Evolutionary conservation across 768 basidiomycete genomes (phyloP).

Genomic region (Termitomyces heimii): DNA sequence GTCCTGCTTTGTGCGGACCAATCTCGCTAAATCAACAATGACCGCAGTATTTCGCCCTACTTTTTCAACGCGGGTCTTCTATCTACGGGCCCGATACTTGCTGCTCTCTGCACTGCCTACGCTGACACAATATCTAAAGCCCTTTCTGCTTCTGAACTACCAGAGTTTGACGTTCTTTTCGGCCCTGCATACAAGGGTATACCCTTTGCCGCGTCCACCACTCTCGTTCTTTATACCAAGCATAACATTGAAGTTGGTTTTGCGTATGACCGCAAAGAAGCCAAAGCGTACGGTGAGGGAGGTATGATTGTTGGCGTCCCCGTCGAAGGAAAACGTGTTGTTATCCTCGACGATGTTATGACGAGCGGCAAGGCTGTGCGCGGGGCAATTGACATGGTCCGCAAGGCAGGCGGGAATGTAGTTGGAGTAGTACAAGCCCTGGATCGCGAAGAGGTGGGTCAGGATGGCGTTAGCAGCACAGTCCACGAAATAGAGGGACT

Average conservation of each 20-base stretch:
- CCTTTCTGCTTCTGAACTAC: slow-evolving; percentile 26
- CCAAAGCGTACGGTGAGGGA: slow-evolving; percentile 94
- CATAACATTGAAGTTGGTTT: slow-evolving; percentile 66
- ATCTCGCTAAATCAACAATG: background rate
- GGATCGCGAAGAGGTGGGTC: slow-evolving; percentile 82
- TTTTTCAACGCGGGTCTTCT: slow-evolving; percentile 95
- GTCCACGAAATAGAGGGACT: slow-evolving; percentile 78
- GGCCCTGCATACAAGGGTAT: slow-evolving; percentile 99
- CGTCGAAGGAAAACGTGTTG: slow-evolving; percentile 73
- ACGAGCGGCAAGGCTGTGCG: slow-evolving; percentile 89
- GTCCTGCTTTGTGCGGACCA: background rate
- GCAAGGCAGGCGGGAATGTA: slow-evolving; percentile 65
- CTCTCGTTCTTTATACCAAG: slow-evolving; percentile 65
- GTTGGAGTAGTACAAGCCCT: slow-evolving; percentile 86
- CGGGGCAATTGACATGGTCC: slow-evolving; percentile 72
- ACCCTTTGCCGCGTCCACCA: slow-evolving; percentile 81
- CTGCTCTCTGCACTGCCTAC: slow-evolving; percentile 74
- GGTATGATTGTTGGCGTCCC: slow-evolving; percentile 85
- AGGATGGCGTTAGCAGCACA: slow-evolving; percentile 62
- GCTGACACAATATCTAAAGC: slow-evolving; percentile 70
- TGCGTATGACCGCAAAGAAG: slow-evolving; percentile 93
- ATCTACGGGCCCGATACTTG: slow-evolving; percentile 75
- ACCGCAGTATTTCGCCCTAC: slow-evolving; percentile 80
- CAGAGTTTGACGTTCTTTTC: slow-evolving; percentile 77
- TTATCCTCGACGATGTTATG: slow-evolving; percentile 96